A percentile compares a stretch with the other conserved stretches of the same genome.
Conservation (phyloP, 1,139 yeast genomes). For the Hyphopichia pseudoburtonii region DNA sequence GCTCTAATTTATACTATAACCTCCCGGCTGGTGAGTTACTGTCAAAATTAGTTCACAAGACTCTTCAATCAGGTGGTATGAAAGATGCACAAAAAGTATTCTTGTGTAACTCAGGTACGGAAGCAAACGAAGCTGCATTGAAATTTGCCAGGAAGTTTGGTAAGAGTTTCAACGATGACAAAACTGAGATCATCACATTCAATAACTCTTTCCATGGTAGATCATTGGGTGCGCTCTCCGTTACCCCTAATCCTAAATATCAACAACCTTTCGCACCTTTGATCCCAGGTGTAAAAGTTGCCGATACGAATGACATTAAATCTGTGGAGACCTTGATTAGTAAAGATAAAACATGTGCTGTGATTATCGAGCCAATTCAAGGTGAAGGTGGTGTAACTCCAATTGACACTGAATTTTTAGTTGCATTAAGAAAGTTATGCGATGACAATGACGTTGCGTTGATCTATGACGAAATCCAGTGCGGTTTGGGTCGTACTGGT, state of each 20-base stretch:
- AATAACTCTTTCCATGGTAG: conserved; percentile 92
- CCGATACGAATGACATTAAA: conserved; percentile 57
- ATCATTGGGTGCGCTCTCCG: conserved; percentile 88
- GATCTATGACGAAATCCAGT: conserved; percentile 94
- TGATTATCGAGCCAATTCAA: conserved; percentile 93
- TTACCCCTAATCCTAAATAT: conserved; percentile 89
- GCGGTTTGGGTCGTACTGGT: conserved; percentile 95
- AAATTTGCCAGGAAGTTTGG: conserved; percentile 93
- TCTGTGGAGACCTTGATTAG: conserved; percentile 59
- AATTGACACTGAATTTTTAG: conserved; percentile 61
- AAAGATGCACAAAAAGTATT: conserved; percentile 79
- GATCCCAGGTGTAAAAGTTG: conserved; percentile 78
- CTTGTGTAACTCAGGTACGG: conserved; percentile 90
- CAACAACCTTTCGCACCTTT: conserved; percentile 88
- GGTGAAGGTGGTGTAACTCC: conserved; percentile 96
- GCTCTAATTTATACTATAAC: conserved; percentile 84
- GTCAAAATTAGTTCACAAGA: conserved; percentile 65
- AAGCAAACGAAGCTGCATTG: conserved; percentile 94
- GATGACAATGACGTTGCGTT: conserved; percentile 68
- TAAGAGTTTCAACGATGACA: conserved; percentile 50
- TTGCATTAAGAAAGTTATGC: conserved; percentile 67
- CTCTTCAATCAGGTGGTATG: conserved; percentile 76
- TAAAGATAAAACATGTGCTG: conserved; percentile 78
- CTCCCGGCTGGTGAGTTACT: conserved; percentile 81
- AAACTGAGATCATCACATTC: conserved; percentile 80